Evolutionary conservation across 306 rosid species (phyloP).

Genomic region (barrel medic (Medicago truncatula)): DNA sequence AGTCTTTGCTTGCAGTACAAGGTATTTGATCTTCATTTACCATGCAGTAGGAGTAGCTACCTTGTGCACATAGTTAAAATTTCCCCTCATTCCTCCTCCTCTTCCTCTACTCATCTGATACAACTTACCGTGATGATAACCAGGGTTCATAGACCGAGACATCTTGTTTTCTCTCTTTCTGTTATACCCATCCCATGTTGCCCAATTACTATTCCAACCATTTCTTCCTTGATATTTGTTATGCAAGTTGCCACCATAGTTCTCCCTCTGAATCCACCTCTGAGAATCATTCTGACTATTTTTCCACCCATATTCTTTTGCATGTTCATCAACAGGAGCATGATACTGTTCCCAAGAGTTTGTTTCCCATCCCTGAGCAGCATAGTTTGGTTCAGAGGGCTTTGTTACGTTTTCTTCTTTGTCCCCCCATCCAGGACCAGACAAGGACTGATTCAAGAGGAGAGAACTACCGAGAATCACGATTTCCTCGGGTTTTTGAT

Average conservation of each 20-base stretch:
- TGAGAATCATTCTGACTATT: slow-evolving; percentile 36
- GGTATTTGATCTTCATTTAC: slow-evolving; percentile 6
- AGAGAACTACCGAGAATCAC: slow-evolving; percentile 49
- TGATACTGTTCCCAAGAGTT: slow-evolving; percentile 50
- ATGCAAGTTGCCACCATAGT: slow-evolving; percentile 38
- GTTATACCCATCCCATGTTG: slow-evolving; percentile 42
- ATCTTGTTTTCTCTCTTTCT: slow-evolving; percentile 44
- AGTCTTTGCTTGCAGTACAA: background rate
- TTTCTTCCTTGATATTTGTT: slow-evolving; percentile 41
- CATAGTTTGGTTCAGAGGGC: slow-evolving; percentile 34
- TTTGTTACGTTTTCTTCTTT: slow-evolving; percentile 44
- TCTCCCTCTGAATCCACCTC: slow-evolving; percentile 51
- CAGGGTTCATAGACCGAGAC: slow-evolving; percentile 42
- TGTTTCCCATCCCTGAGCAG: slow-evolving; percentile 36
- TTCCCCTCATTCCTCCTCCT: slow-evolving; percentile 48
- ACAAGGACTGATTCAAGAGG: slow-evolving; percentile 49
- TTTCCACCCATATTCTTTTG: slow-evolving; percentile 45
- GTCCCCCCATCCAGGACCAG: slow-evolving; percentile 32
- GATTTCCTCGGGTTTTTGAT: slow-evolving; percentile 27
- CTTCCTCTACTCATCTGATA: slow-evolving; percentile 48
- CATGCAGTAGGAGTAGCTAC: slow-evolving; percentile 36
- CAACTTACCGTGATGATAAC: slow-evolving; percentile 49
- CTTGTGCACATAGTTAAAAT: slow-evolving; percentile 41
- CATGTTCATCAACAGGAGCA: slow-evolving; percentile 32
- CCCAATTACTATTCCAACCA: slow-evolving; percentile 50